Conservation (phyloP, 139 green algal genomes). For the Chlamydomonas sp. region DNA sequence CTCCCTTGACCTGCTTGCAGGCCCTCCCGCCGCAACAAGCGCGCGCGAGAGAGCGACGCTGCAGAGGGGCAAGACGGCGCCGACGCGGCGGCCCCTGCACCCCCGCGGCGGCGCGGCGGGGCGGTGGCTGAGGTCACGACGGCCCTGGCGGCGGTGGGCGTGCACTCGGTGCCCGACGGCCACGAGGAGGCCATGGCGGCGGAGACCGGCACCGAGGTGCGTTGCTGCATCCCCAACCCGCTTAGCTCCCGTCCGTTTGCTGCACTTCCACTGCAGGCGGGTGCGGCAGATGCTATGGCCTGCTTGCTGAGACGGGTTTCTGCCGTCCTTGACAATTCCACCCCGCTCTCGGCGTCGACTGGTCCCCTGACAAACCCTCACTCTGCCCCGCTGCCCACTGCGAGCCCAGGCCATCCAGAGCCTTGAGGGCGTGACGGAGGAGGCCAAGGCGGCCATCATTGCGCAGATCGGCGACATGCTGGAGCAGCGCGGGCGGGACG, state of each 20-base stretch:
- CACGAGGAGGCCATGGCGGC: constrained; percentile 23
- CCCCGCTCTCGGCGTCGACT: background rate
- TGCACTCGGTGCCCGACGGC: constrained; percentile 27
- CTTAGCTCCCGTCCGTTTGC: background rate
- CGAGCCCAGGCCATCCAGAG: background rate
- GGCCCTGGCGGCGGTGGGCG: constrained; percentile 1
- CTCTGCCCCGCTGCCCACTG: background rate
- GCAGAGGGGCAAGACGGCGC: background rate
- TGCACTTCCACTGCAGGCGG: background rate
- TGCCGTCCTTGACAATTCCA: background rate
- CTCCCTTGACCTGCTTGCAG: too few relatives aligned
- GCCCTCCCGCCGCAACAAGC: background rate
- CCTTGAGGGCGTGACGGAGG: constrained; percentile 1
- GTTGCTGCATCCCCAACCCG: background rate
- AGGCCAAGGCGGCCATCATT: constrained; percentile 8
- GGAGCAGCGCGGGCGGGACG: constrained; percentile 22
- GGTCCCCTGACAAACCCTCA: background rate
- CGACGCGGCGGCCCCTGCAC: background rate
- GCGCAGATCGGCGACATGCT: constrained; percentile 7
- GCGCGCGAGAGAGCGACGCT: background rate
- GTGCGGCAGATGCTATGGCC: background rate
- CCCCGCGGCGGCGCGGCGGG: background rate
- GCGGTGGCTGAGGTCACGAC: background rate
- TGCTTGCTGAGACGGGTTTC: background rate
- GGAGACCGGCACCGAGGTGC: too few relatives aligned